Percentiles rank a stretch among this genome's conserved stretches.
phyloP scores from a whole-genome alignment of 2,329 filamentous ascomycete genomes.

The Microsporum ferrugineum region DNA sequence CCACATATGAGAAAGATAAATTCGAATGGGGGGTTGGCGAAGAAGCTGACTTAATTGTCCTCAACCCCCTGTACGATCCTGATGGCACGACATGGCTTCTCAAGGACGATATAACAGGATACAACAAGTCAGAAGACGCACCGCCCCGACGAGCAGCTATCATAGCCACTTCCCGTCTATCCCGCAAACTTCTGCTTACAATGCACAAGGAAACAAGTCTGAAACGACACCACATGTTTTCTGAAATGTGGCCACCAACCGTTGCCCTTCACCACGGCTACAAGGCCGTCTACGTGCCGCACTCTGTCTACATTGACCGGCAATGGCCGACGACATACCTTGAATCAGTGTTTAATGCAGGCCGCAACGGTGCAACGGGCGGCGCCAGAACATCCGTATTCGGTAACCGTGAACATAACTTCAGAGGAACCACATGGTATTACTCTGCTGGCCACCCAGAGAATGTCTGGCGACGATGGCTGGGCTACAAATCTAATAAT shows the following conservation, averaged over 20 bases:
- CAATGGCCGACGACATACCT: conserved; percentile 73
- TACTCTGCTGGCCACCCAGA: conserved; percentile 75
- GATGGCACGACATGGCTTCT: conserved; percentile 77
- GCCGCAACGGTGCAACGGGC: conserved; percentile 62
- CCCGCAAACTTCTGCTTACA: conserved; percentile 61
- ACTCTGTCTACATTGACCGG: conserved; percentile 78
- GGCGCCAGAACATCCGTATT: conserved; percentile 62
- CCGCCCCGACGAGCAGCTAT: conserved; percentile 71
- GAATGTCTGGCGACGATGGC: conserved; percentile 74
- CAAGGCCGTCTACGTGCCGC: conserved; percentile 84
- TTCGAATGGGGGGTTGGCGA: conserved; percentile 82
- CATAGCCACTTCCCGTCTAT: conserved; percentile 78
- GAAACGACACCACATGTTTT: conserved; percentile 80
- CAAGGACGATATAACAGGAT: conserved; percentile 71
- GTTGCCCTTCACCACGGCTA: conserved; percentile 81
- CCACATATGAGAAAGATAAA: conserved; percentile 62
- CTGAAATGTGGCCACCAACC: conserved; percentile 91
- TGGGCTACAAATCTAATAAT: conserved; percentile 68
- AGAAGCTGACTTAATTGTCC: conserved; percentile 80
- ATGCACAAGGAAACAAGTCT: conserved; percentile 88
- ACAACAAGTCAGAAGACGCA: conserved; percentile 52
- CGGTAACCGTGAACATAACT: conserved; percentile 79
- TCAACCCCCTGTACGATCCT: conserved; percentile 87
- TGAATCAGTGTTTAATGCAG: conserved; percentile 68
- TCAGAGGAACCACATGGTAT: conserved; percentile 80